Evolutionary conservation across 2,329 filamentous ascomycete species (phyloP).

Genomic region (Apiospora malaysiana): DNA sequence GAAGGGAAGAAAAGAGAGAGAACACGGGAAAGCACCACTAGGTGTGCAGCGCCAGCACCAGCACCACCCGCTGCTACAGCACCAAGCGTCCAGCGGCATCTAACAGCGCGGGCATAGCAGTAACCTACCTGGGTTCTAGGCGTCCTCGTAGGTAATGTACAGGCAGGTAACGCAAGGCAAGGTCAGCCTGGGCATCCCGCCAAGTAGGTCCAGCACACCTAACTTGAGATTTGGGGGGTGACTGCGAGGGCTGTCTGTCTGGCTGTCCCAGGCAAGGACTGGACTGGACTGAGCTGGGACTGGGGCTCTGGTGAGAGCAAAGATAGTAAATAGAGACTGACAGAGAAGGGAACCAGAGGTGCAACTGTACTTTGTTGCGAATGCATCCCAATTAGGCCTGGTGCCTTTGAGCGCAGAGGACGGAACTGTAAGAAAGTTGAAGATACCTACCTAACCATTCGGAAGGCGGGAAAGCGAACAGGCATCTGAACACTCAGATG

Average conservation of each 20-base stretch:
- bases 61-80: neutral
- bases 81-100: conserved; percentile 15
- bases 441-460: conserved; percentile 2
- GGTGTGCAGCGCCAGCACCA: conserved; percentile 9
- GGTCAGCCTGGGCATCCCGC: conserved; percentile 1
- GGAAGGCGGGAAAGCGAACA: conserved; percentile 12
- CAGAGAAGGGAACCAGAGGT: conserved; percentile 6
- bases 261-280: neutral
- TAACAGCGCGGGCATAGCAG: conserved; percentile 9
- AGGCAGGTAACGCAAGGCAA: conserved; percentile 14
- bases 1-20: neutral
- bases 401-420: neutral
- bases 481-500: conserved; percentile 1
- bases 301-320: neutral
- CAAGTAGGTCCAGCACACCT: conserved; percentile 10
- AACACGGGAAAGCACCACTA: conserved; percentile 16
- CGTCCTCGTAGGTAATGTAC: conserved; percentile 5
- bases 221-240: neutral
- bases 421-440: conserved; percentile 14
- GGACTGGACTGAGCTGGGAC: neutral
- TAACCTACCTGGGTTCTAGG: conserved; percentile 1
- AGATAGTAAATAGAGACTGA: neutral
- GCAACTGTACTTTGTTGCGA: conserved; percentile 15
- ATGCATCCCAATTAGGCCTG: conserved; percentile 14
- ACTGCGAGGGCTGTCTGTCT: neutral